Base-by-base conservation (phyloP, 306 rosid species). In the Rosa persica region DNA sequence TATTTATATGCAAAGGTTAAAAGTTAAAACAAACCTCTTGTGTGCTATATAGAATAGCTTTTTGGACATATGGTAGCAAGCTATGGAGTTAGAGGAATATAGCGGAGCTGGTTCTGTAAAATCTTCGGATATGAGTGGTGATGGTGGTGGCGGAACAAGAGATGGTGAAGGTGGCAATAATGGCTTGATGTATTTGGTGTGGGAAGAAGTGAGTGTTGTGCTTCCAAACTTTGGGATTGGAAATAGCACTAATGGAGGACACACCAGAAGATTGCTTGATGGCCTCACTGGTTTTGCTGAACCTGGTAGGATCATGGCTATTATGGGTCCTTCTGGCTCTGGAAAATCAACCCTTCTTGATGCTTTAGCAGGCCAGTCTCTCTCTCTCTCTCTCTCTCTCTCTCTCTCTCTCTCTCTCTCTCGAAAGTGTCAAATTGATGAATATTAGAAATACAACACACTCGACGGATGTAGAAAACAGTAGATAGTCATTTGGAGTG, bases 241-340 rank as follows among this genome's bases (percentile, higher is more conserved):
- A 27, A 27, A 30, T 66, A 38, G n/a, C 46, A 65, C 0, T 6
- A 8, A 80, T 78, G 96, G 89, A 62, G 91, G 88, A 71, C 90
- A 87, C 80, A 84, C 87, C 5, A 90, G 12, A 69, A 92, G 94
- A 52, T 71, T 94, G 88, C 93, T 94, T 62, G 85, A 88, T 70
- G 92, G 94, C 23, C 87, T 94, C 69, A 83, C 17, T 83, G 97
- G 97, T 5, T 88, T 64, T 90, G 98, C 95, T 78, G 92, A 94
- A 70, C 98, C 97, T 6, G 92, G 91, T 67, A 85, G 86, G 42
- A 89, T 92, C 88, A 88, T 92, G 97, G 98, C 95, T 25, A 88
- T 94, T 27, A 92, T 94, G 97, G 98, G 98, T 76, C 98, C 98
- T 27, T 94, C 97, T 75, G 98, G 98, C 52, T 92, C 97, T 80